These are phyloP conservation scores for Physcomitrium patens DNA, from an alignment of 225 moss, liverwort and hornwort species.

Conservation along the genomic window DNA sequence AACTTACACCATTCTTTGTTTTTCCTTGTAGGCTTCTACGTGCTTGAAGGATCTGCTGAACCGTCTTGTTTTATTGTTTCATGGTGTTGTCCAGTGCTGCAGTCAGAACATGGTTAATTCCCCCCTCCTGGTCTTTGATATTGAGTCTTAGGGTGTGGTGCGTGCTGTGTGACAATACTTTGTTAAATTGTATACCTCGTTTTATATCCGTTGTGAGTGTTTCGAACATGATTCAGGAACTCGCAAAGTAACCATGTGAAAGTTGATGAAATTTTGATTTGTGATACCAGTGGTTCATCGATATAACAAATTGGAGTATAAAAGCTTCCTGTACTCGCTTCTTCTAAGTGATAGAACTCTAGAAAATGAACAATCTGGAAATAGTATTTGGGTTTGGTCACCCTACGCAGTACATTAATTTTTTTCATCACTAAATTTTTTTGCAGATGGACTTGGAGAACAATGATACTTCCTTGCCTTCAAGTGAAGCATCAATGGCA, in stretches of 20 bases:
- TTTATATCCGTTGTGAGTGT: constrained; percentile 8
- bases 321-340: not conserved
- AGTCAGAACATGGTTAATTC: not conserved
- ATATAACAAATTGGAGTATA: constrained; percentile 4
- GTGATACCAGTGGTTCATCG: not conserved
- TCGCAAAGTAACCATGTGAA: not conserved
- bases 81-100: constrained; percentile 15
- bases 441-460: constrained; percentile 56
- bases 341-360: not conserved
- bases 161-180: constrained; percentile 3
- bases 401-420: constrained; percentile 3
- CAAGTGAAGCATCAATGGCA: constrained; percentile 53
- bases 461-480: constrained; percentile 56
- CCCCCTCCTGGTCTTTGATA: not conserved
- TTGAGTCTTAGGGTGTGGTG: constrained; percentile 9
- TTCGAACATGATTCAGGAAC: not conserved
- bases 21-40: not conserved
- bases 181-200: constrained; percentile 7
- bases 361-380: not conserved
- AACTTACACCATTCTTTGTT: constrained; percentile 6
- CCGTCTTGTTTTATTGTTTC: not conserved
- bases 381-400: not conserved
- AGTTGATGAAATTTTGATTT: constrained; percentile 19
- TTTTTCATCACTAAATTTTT: not conserved
- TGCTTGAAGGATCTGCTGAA: constrained; percentile 21